phyloP scores from a whole-genome alignment of 2,329 filamentous ascomycete genomes.

The Calonectria pseudoreteaudii region DNA sequence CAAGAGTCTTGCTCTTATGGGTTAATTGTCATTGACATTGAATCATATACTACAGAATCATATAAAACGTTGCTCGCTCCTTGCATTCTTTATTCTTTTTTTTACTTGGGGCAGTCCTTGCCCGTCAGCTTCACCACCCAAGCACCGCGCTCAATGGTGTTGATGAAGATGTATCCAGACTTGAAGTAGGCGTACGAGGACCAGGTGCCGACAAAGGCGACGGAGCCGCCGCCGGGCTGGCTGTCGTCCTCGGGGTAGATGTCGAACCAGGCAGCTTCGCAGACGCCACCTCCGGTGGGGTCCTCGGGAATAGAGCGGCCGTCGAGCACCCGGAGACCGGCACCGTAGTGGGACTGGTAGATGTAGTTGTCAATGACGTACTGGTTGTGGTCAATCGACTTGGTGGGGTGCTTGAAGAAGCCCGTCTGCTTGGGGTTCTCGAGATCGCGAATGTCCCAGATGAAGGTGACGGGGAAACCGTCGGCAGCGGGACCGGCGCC shows the following conservation, averaged over 20 bases:
- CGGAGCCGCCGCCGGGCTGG: conserved; percentile 49
- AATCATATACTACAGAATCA: background rate
- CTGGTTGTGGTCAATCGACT: conserved; percentile 62
- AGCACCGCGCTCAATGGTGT: conserved; percentile 64
- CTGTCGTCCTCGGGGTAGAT: conserved; percentile 63
- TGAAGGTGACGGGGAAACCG: conserved; percentile 60
- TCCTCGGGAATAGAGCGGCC: conserved; percentile 38
- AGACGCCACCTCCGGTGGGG: conserved; percentile 58
- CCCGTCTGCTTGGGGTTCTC: conserved; percentile 57
- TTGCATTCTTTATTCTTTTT: no score
- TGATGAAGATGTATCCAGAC: conserved; percentile 62
- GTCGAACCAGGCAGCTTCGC: conserved; percentile 63
- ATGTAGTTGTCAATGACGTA: conserved; percentile 57
- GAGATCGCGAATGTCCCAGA: conserved; percentile 61
- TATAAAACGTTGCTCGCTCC: background rate
- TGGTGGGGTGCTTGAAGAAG: conserved; percentile 53
- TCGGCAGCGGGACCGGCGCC: background rate
- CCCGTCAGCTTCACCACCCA: conserved; percentile 57
- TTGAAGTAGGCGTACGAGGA: conserved; percentile 61
- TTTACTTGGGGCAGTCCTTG: conserved; percentile 21
- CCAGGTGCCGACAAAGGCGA: conserved; percentile 60
- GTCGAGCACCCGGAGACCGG: conserved; percentile 58
- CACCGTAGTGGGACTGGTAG: conserved; percentile 64
- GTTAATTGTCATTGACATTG: background rate
- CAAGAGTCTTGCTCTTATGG: background rate